Conservation (phyloP, 192 early-diverging fungal genomes). For the Coemansia sp. region DNA sequence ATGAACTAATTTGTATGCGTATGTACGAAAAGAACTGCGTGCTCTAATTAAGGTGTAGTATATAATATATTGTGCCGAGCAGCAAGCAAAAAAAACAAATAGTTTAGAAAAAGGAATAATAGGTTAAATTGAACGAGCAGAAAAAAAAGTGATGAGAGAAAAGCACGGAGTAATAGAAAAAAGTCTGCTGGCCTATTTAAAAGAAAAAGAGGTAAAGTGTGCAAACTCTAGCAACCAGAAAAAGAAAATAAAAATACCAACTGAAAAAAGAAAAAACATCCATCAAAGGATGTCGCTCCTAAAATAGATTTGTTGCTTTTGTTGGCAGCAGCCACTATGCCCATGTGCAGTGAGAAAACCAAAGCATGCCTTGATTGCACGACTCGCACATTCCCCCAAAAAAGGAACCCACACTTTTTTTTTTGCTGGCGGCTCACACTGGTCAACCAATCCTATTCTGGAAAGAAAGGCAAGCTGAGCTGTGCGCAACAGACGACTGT, state of each 20-base stretch:
- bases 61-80: background rate
- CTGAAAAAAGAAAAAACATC: background rate
- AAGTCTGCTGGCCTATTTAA: conserved; percentile 1
- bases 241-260: background rate
- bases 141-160: background rate
- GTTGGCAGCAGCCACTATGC: background rate
- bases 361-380: background rate
- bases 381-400: background rate
- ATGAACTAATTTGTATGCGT: background rate
- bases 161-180: background rate
- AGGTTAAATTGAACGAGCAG: background rate
- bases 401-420: background rate
- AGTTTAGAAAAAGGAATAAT: background rate
- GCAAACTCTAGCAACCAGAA: background rate
- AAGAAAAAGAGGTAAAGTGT: background rate
- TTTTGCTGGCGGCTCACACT: background rate
- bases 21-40: background rate
- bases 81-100: background rate
- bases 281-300: conserved; percentile 1
- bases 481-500: background rate
- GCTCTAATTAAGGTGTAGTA: background rate
- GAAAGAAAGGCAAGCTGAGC: background rate
- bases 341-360: background rate
- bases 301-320: background rate
- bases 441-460: background rate